These are phyloP conservation scores for Ophiocordyceps australis DNA, from an alignment of 2,329 filamentous ascomycete genomes.

Conservation along the genomic window DNA sequence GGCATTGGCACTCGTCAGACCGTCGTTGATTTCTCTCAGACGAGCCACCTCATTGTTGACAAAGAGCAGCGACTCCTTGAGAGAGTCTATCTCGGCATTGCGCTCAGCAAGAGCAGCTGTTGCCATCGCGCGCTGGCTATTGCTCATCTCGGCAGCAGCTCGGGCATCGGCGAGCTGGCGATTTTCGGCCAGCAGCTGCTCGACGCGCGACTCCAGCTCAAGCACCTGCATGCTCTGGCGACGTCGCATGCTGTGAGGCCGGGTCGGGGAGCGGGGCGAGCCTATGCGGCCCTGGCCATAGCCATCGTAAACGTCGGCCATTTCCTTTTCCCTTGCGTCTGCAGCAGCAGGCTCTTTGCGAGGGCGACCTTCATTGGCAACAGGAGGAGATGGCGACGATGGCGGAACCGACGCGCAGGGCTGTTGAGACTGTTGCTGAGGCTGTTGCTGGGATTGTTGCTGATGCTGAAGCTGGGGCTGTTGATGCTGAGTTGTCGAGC, in stretches of 20 bases:
- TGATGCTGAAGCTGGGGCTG: constrained; percentile 3
- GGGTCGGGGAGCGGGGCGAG: constrained; percentile 80
- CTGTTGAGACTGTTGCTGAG: background rate
- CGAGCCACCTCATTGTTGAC: constrained; percentile 68
- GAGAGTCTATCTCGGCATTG: constrained; percentile 69
- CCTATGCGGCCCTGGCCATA: constrained; percentile 74
- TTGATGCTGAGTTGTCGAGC: constrained; percentile 9
- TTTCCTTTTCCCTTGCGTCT: constrained; percentile 44
- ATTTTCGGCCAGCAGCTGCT: constrained; percentile 76
- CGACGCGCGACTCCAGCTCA: constrained; percentile 72
- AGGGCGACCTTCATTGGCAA: too few relatives aligned
- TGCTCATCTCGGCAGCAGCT: constrained; percentile 45
- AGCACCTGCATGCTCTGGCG: constrained; percentile 95
- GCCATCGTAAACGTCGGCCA: constrained; percentile 90
- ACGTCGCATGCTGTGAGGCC: constrained; percentile 88
- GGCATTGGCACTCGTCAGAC: constrained; percentile 58
- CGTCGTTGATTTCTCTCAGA: constrained; percentile 67
- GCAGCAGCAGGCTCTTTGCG: too few relatives aligned
- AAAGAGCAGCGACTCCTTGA: constrained; percentile 62
- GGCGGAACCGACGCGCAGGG: background rate
- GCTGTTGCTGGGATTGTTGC: constrained; percentile 3
- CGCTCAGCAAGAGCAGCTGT: constrained; percentile 60
- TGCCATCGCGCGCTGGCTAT: constrained; percentile 47
- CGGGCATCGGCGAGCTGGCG: constrained; percentile 58
- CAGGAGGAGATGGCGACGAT: too few relatives aligned